phyloP scores from a whole-genome alignment of 1,284 basidiomycete genomes.

The Afroboletus lepidellus region DNA sequence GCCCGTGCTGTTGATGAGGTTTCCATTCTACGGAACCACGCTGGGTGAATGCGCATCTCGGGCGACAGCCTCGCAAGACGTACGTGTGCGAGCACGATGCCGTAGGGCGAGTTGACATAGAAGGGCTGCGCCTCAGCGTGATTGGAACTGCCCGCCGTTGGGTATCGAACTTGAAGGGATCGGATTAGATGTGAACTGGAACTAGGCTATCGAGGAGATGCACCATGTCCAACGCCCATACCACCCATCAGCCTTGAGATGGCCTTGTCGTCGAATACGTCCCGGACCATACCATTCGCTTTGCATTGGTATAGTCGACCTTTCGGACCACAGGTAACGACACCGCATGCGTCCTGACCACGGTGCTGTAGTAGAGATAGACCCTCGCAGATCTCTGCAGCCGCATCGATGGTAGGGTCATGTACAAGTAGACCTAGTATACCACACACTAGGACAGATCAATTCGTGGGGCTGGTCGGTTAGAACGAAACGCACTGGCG shows the following conservation, averaged over 20 bases:
- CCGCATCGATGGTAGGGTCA: constrained; percentile 74
- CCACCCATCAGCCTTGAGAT: constrained; percentile 81
- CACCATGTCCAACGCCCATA: constrained; percentile 99
- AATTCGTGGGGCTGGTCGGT: neutral
- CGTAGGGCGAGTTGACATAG: constrained; percentile 99
- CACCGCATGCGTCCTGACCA: constrained; percentile 97
- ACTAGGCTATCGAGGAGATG: constrained; percentile 6
- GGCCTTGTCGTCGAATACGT: constrained; percentile 88
- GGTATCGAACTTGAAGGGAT: constrained; percentile 79
- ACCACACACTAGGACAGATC: constrained; percentile 67
- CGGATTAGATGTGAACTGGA: constrained; percentile 8
- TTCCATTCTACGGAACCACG: constrained; percentile 79
- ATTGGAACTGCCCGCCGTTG: constrained; percentile 95
- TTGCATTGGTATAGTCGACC: constrained; percentile 98
- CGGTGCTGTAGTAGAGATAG: constrained; percentile 90
- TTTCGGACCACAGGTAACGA: constrained; percentile 94
- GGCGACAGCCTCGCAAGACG: constrained; percentile 26
- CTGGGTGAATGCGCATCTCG: constrained; percentile 3
- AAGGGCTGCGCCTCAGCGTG: constrained; percentile 99
- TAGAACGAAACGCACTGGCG: constrained; percentile 23
- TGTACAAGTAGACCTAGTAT: constrained; percentile 84
- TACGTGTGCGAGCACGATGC: constrained; percentile 97
- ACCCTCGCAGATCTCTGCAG: constrained; percentile 87
- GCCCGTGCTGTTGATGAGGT: constrained; percentile 90
- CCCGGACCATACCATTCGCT: constrained; percentile 99